Conservation (phyloP, 2,329 filamentous ascomycete species). For the Penicillium sp. region DNA sequence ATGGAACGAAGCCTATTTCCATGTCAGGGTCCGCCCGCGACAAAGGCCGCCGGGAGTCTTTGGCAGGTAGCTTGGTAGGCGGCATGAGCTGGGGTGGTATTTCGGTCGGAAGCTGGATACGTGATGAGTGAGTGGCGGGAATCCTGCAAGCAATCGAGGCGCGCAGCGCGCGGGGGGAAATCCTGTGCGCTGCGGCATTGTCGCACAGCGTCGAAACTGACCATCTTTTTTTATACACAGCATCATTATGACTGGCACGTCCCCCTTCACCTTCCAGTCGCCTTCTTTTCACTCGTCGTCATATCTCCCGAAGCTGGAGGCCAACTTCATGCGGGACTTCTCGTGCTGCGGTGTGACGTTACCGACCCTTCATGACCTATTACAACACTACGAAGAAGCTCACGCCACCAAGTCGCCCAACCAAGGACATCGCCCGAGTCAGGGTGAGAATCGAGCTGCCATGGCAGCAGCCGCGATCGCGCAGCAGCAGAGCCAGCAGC, state of each 20-base stretch:
- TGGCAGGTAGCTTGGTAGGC: constrained; percentile 62
- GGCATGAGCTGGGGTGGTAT: constrained; percentile 98
- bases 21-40: constrained; percentile 52
- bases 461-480: constrained; percentile 48
- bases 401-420: constrained; percentile 71
- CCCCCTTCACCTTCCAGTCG: constrained; percentile 87
- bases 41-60: constrained; percentile 57
- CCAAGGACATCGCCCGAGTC: constrained; percentile 49
- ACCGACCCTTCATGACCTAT: constrained; percentile 86
- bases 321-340: constrained; percentile 97
- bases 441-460: constrained; percentile 53
- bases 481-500: constrained; percentile 52
- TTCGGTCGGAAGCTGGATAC: constrained; percentile 94
- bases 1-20: constrained; percentile 61
- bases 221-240: constrained; percentile 49
- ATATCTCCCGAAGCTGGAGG: constrained; percentile 92
- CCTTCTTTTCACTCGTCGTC: constrained; percentile 96
- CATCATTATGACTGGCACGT: constrained; percentile 93
- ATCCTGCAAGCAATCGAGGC: not conserved
- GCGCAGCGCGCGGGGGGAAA: not conserved
- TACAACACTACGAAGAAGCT: constrained; percentile 95
- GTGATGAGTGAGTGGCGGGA: constrained; percentile 80
- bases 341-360: constrained; percentile 88
- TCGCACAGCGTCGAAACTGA: constrained; percentile 28
- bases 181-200: constrained; percentile 15